phyloP scores from a whole-genome alignment of 2,329 filamentous ascomycete genomes.

The Zymoseptoria tritici region DNA sequence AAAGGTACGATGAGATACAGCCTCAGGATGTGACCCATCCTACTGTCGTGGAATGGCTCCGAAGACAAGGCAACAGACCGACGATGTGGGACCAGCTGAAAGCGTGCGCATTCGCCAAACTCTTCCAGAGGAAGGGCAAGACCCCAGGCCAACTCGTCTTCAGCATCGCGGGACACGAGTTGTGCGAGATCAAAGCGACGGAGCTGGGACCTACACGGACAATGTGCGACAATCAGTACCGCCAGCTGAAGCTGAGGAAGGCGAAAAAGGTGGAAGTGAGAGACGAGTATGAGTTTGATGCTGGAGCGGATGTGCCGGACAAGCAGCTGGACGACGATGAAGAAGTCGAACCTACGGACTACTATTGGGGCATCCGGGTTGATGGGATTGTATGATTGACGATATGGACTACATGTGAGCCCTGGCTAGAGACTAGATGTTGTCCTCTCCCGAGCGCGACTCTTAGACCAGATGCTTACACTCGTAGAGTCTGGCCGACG shows the following conservation, averaged over 20 bases:
- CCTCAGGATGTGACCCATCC: slow-evolving; percentile 11
- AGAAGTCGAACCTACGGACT: neutral
- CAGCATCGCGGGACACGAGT: slow-evolving; percentile 34
- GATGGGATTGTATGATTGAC: neutral
- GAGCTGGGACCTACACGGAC: neutral
- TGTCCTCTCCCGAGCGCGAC: neutral
- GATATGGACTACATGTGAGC: neutral
- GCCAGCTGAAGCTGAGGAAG: slow-evolving; percentile 28
- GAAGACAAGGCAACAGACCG: slow-evolving; percentile 8
- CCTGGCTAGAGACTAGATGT: neutral
- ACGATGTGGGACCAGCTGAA: slow-evolving; percentile 40
- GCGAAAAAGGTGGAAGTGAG: slow-evolving; percentile 11
- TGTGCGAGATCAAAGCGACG: slow-evolving; percentile 32
- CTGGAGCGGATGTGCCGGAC: neutral
- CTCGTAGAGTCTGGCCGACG: neutral
- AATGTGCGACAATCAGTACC: slow-evolving; percentile 21
- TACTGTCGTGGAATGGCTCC: slow-evolving; percentile 15
- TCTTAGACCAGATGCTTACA: neutral
- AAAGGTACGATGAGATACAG: slow-evolving; percentile 12
- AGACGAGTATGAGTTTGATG: slow-evolving; percentile 1
- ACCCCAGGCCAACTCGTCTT: slow-evolving; percentile 28
- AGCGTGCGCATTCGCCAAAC: slow-evolving; percentile 37
- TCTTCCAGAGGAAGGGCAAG: slow-evolving; percentile 13
- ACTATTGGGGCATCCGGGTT: slow-evolving; percentile 1
- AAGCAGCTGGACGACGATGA: slow-evolving; percentile 1